A percentile compares a stretch with the other conserved stretches of the same genome.
phyloP scores from a whole-genome alignment of 257 asterid genomes.

The Solanum peruvianum region DNA sequence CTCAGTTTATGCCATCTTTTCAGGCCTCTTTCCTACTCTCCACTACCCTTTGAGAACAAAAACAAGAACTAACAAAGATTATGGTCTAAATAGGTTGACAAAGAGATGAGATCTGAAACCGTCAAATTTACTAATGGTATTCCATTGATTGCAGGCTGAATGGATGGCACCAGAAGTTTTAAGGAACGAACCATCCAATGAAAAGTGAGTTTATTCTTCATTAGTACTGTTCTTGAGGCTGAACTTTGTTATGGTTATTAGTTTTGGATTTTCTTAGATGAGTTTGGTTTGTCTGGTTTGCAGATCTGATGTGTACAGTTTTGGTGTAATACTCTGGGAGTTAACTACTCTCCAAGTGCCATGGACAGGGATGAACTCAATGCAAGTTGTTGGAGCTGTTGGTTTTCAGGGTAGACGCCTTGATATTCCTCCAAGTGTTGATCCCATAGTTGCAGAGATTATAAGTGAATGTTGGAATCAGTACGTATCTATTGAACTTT shows the following conservation, averaged over 20 bases:
- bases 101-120: neutral
- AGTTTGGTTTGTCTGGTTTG: constrained; percentile 1
- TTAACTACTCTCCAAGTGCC: constrained; percentile 82
- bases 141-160: constrained; percentile 63
- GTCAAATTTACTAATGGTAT: neutral
- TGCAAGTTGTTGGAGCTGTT: constrained; percentile 99
- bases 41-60: neutral
- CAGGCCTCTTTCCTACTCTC: neutral
- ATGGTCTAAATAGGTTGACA: neutral
- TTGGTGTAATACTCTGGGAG: constrained; percentile 96
- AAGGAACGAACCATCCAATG: constrained; percentile 90
- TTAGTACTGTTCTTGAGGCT: neutral
- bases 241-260: neutral
- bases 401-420: constrained; percentile 87
- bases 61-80: neutral
- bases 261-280: neutral
- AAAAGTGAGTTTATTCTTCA: constrained; percentile 54
- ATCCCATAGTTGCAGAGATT: constrained; percentile 69
- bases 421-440: constrained; percentile 57
- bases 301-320: constrained; percentile 96
- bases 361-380: constrained; percentile 93
- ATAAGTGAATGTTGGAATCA: constrained; percentile 78
- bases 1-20: neutral
- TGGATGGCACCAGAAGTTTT: constrained; percentile 99
- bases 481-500: constrained; percentile 23